A percentile compares a stretch with the other conserved stretches of the same genome.
Evolutionary conservation across 345 rosid genomes (phyloP).

Genomic region (Gossypium bickii): DNA sequence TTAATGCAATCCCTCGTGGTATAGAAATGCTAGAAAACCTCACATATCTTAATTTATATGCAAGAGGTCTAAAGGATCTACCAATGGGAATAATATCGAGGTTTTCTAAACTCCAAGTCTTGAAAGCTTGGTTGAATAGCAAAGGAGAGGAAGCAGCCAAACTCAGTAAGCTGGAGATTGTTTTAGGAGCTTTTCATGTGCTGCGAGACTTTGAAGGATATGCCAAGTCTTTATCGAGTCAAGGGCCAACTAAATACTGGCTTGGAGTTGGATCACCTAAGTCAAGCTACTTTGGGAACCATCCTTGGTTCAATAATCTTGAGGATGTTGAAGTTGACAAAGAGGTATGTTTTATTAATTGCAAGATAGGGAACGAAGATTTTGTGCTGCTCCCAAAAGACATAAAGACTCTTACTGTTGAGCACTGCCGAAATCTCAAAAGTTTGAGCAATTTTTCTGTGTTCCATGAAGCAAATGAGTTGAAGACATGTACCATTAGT

Average conservation of each 20-base stretch:
- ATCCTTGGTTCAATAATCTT: neutral
- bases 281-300: neutral
- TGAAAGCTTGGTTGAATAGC: neutral
- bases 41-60: neutral
- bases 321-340: neutral
- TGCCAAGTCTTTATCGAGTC: neutral
- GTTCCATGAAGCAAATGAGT: neutral
- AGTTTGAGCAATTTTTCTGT: neutral
- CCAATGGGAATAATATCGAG: neutral
- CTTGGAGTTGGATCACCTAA: slow-evolving; percentile 2
- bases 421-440: neutral
- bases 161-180: slow-evolving; percentile 5
- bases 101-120: neutral
- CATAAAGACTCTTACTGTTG: neutral
- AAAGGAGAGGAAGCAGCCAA: neutral
- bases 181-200: neutral
- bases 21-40: slow-evolving; percentile 10
- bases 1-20: neutral
- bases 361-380: neutral
- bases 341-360: neutral
- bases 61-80: neutral
- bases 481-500: neutral
- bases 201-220: neutral
- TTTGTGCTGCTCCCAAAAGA: neutral
- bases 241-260: neutral